phyloP scores from a whole-genome alignment of 345 rosid species.

The Citrus reticulata region DNA sequence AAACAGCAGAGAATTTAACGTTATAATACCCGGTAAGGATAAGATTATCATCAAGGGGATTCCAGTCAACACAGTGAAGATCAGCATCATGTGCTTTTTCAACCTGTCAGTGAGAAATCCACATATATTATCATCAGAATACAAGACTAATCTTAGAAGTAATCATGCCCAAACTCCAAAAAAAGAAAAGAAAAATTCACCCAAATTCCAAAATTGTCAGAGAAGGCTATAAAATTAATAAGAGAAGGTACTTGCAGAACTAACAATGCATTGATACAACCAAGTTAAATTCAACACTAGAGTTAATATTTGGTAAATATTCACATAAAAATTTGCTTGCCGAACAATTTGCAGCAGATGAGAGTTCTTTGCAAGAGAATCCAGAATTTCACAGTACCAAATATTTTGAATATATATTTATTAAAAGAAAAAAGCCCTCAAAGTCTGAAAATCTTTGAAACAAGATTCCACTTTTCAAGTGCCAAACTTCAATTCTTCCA shows the following conservation, averaged over 20 bases:
- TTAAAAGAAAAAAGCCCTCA: not conserved
- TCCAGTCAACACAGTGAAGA: slow-evolving; percentile 99
- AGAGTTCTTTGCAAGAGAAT: not conserved
- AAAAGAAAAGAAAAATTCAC: too few species aligned
- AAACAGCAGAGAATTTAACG: slow-evolving; percentile 2
- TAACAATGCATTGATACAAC: not conserved
- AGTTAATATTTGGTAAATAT: not conserved
- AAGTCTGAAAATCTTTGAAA: not conserved
- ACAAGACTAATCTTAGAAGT: not conserved
- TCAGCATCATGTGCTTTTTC: slow-evolving; percentile 95
- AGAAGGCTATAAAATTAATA: not conserved
- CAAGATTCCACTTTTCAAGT: not conserved
- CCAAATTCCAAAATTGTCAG: not conserved
- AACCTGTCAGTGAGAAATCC: slow-evolving; percentile 46
- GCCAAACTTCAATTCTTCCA: not conserved
- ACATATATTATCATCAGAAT: not conserved
- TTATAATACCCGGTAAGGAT: slow-evolving; percentile 79
- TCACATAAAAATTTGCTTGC: too few species aligned
- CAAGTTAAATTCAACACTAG: not conserved
- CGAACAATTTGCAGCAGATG: not conserved
- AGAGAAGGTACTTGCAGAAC: not conserved
- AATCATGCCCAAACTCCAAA: not conserved
- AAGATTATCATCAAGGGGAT: slow-evolving; percentile 81
- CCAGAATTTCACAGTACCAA: not conserved
- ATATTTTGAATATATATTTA: not conserved